Conservation (phyloP, 495 filamentous ascomycete genomes). For the Penicillium soppii region DNA sequence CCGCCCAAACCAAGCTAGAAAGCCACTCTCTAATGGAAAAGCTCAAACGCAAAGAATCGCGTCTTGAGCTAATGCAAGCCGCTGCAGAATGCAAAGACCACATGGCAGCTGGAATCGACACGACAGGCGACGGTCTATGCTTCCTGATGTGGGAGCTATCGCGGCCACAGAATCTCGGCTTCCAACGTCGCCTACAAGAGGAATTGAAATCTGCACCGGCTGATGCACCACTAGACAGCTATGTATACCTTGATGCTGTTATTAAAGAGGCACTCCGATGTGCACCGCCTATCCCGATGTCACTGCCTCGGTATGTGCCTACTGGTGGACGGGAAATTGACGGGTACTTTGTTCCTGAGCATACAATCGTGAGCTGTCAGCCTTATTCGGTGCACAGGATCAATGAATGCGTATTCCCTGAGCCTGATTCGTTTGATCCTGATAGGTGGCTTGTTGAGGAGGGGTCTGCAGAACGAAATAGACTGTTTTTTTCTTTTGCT, state of each 20-base stretch:
- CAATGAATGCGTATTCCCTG: conserved; percentile 52
- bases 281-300: conserved; percentile 66
- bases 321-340: conserved; percentile 35
- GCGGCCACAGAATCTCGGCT: conserved; percentile 40
- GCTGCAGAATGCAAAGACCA: conserved; percentile 51
- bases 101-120: conserved; percentile 63
- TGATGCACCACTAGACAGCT: conserved; percentile 43
- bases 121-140: conserved; percentile 62
- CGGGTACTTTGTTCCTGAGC: conserved; percentile 51
- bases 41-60: conserved; percentile 30
- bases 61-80: conserved; percentile 23
- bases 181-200: conserved; percentile 46
- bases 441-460: conserved; percentile 61
- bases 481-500: conserved; percentile 47
- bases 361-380: conserved; percentile 64
- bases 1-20: conserved; percentile 20
- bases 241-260: conserved; percentile 60
- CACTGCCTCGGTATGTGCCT: conserved; percentile 61
- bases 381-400: conserved; percentile 67
- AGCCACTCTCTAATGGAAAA: conserved; percentile 33
- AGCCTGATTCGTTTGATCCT: conserved; percentile 56
- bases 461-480: conserved; percentile 38
- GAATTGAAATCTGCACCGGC: conserved; percentile 37
- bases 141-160: conserved; percentile 70
- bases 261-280: conserved; percentile 59